These are phyloP conservation scores for Globisporangium spinosum DNA, from an alignment of 352 stramenopile species.

Conservation along the genomic window DNA sequence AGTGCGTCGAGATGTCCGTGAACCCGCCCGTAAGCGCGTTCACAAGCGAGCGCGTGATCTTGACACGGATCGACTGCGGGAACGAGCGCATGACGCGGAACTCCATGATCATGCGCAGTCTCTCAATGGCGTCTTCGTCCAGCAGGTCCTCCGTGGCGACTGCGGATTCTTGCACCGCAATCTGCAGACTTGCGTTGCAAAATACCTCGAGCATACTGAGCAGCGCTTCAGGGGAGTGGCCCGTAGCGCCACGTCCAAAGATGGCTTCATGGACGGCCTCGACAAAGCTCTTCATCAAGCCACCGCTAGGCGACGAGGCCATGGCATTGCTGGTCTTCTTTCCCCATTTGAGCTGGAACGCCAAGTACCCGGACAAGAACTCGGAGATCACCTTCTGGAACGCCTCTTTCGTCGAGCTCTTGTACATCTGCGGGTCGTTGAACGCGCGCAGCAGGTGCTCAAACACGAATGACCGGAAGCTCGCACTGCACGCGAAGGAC, in stretches of 20 bases:
- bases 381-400: constrained; percentile 33
- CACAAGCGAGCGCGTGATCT: constrained; percentile 44
- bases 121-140: constrained; percentile 36
- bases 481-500: constrained; percentile 37
- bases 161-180: background rate
- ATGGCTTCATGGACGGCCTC: constrained; percentile 40
- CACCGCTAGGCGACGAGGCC: background rate
- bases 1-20: constrained; percentile 26
- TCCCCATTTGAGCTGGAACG: constrained; percentile 23
- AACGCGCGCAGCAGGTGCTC: constrained; percentile 40
- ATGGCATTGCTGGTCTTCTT: background rate
- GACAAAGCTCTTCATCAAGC: constrained; percentile 29
- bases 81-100: constrained; percentile 77
- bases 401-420: constrained; percentile 38
- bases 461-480: constrained; percentile 60
- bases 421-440: constrained; percentile 79
- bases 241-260: constrained; percentile 41
- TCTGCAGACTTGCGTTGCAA: constrained; percentile 27
- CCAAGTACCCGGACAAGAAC: constrained; percentile 39
- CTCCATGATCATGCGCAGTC: constrained; percentile 64
- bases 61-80: constrained; percentile 51
- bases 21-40: constrained; percentile 59
- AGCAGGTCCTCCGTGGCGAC: constrained; percentile 19
- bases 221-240: constrained; percentile 71
- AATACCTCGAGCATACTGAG: constrained; percentile 66